A percentile compares a stretch with the other conserved stretches of the same genome.
Conservation (phyloP, 2,329 filamentous ascomycete species). For the Curvularia eragrostidis region DNA sequence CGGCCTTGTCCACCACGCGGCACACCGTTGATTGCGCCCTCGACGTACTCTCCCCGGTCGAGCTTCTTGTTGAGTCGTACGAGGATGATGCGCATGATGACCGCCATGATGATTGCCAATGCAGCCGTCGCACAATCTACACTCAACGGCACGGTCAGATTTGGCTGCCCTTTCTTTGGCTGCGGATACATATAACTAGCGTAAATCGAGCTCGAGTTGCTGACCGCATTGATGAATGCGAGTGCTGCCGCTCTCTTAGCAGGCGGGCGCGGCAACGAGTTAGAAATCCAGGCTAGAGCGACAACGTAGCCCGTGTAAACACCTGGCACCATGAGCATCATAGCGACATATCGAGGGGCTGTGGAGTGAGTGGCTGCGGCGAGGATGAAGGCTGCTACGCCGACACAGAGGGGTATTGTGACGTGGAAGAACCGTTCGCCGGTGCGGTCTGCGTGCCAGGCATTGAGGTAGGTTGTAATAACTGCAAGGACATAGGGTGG, state of each 20-base stretch:
- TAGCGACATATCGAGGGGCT: slow-evolving; percentile 70
- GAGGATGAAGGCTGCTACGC: slow-evolving; percentile 70
- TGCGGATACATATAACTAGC: slow-evolving; percentile 71
- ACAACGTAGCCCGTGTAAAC: slow-evolving; percentile 69
- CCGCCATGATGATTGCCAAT: slow-evolving; percentile 69
- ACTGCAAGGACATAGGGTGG: slow-evolving; percentile 59
- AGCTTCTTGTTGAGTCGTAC: slow-evolving; percentile 72
- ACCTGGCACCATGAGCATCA: slow-evolving; percentile 73
- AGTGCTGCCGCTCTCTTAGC: slow-evolving; percentile 76
- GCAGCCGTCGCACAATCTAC: slow-evolving; percentile 72
- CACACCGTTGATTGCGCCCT: slow-evolving; percentile 61
- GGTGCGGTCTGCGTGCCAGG: slow-evolving; percentile 73
- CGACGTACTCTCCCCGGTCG: slow-evolving; percentile 65
- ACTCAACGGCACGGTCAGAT: slow-evolving; percentile 65
- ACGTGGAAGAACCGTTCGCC: slow-evolving; percentile 76
- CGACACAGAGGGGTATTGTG: slow-evolving; percentile 65
- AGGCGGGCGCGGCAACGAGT: slow-evolving; percentile 75
- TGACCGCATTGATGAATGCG: slow-evolving; percentile 77
- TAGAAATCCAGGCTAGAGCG: slow-evolving; percentile 75
- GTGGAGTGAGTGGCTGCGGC: slow-evolving; percentile 67
- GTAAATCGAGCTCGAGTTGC: slow-evolving; percentile 74
- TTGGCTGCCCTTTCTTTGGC: slow-evolving; percentile 40
- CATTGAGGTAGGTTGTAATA: slow-evolving; percentile 68
- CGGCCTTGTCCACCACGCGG: slow-evolving; percentile 64
- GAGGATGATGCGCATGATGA: slow-evolving; percentile 68